Base-by-base conservation (phyloP, 345 rosid species). In the Garcia nutans region DNA sequence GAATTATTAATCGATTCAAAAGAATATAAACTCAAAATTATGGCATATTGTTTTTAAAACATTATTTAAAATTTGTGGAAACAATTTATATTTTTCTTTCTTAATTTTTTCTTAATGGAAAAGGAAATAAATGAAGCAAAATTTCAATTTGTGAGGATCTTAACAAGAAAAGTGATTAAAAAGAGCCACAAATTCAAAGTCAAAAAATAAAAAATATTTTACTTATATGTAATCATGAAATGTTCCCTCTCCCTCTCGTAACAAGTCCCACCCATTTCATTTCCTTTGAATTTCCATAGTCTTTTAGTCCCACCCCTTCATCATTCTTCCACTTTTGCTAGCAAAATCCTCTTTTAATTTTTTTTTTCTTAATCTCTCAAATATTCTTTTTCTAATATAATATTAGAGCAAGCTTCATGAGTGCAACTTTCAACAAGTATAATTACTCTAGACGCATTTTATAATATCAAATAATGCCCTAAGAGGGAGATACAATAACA, bases 161-260 rank as follows among this genome's bases (percentile, higher is more conserved):
- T 73, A 26, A 19, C 16, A 41, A 2, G 15, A 55, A 65, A 74
- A 41, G 24, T 55, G 55, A 74, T 59, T 69, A 45, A 10, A 12
- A 59, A 47, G n/a, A 67, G 24, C 28, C 31, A 58, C 57, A n/a
- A 28, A 33, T 54, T 19, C 16, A 63, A 70, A 77, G 64, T 63
- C 66, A 61, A 22, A 70, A 15, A 64, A 64, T 17, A 6, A 55
- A 55, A 1, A 45, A 68, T 49, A 26, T 68, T 60, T 41, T 23
- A 60, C 45, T 33, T 31, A 33, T 69, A 49, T 31, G 68, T 50
- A 78, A 78, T 78, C 15, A 78, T 78, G 77, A 50, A 37, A 55
- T 73, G 81, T 49, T 59, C 60, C 72, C 75, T 65, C 23, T 56
- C 15, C 19, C 19, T 50, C 37, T 56, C 72, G 60, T 55, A 13